These are phyloP conservation scores for Miamiensis avidus DNA, from an alignment of 169 alveolate genomes.

Conservation along the genomic window DNA sequence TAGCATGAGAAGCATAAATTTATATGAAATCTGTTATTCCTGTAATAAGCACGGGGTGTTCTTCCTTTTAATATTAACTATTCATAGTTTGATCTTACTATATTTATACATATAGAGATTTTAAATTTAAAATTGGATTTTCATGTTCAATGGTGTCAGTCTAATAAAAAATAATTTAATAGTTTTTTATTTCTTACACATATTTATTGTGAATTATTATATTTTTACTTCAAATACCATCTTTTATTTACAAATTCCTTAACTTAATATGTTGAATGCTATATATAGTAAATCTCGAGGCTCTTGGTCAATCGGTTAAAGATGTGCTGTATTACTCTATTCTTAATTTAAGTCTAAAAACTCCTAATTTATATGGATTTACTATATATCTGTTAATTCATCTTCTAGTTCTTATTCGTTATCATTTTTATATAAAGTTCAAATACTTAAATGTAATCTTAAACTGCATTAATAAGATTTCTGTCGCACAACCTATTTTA, in stretches of 20 bases:
- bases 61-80: background rate
- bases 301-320: background rate
- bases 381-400: background rate
- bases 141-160: constrained; percentile 14
- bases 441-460: background rate
- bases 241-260: constrained; percentile 1
- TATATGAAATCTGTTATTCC: constrained; percentile 10
- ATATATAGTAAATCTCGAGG: constrained; percentile 17
- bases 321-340: background rate
- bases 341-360: background rate
- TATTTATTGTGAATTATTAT: background rate
- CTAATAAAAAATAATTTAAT: background rate
- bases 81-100: background rate
- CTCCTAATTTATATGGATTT: background rate
- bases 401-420: no score
- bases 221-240: background rate
- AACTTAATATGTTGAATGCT: constrained; percentile 5
- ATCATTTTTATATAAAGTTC: no score
- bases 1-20: constrained; percentile 16
- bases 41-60: constrained; percentile 5
- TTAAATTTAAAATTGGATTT: constrained; percentile 14
- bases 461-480: background rate
- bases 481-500: background rate
- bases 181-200: no score
- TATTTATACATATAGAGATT: background rate